A percentile compares a stretch with the other conserved stretches of the same genome.
Evolutionary conservation across 2,329 filamentous ascomycete genomes (phyloP).

Genomic region (Calonectria pauciramosa): DNA sequence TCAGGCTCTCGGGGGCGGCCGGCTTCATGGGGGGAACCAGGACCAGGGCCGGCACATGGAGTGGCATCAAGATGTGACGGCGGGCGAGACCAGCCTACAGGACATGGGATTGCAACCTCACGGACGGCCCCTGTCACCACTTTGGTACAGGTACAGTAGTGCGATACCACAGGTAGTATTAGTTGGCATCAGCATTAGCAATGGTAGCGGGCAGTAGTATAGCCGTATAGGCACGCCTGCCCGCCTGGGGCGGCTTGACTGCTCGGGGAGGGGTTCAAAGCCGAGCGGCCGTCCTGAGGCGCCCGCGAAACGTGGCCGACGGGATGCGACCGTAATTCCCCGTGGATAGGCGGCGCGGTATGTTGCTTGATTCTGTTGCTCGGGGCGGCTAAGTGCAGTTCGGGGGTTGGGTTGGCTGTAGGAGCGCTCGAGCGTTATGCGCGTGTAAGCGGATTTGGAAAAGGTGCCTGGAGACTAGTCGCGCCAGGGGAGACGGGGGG

Average conservation of each 20-base stretch:
- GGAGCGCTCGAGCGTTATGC: slow-evolving; percentile 16
- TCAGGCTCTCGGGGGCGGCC: neutral
- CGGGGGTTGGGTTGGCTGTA: slow-evolving; percentile 17
- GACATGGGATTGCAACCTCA: neutral
- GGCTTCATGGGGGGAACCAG: neutral
- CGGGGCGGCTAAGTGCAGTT: slow-evolving; percentile 1
- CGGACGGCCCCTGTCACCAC: slow-evolving; percentile 7
- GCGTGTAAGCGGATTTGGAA: slow-evolving; percentile 17
- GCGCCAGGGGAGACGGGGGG: slow-evolving; percentile 1
- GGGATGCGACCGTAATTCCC: slow-evolving; percentile 18
- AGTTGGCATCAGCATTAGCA: neutral
- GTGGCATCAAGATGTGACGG: slow-evolving; percentile 14
- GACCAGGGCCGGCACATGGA: neutral
- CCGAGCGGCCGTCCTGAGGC: slow-evolving; percentile 18
- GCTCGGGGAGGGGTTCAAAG: neutral
- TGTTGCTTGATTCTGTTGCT: neutral
- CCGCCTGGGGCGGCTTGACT: slow-evolving; percentile 5
- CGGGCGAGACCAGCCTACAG: slow-evolving; percentile 6
- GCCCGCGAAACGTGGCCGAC: slow-evolving; percentile 18
- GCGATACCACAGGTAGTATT: neutral
- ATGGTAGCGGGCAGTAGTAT: neutral
- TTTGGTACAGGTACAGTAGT: neutral
- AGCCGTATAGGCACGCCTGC: neutral
- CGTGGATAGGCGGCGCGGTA: neutral
- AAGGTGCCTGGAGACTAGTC: slow-evolving; percentile 6